These are phyloP conservation scores for Fusarium azukiicola DNA, from an alignment of 2,329 filamentous ascomycete genomes.

Conservation along the genomic window DNA sequence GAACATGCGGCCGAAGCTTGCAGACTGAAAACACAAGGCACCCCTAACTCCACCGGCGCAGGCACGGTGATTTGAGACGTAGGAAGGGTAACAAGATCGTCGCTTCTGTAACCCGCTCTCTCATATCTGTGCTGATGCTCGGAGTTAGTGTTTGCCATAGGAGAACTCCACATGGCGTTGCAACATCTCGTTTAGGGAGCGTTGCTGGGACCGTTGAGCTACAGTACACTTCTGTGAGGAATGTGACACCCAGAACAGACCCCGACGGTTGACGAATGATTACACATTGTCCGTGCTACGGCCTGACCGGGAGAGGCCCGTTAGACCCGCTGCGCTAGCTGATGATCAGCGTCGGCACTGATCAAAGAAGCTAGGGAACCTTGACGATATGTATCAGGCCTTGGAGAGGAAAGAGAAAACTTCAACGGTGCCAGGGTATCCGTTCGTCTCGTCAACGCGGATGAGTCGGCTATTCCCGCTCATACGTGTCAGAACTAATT, in stretches of 20 bases:
- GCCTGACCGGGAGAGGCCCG: neutral
- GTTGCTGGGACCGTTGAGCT: neutral
- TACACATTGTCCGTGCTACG: constrained; percentile 1
- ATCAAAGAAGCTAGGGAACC: constrained; percentile 11
- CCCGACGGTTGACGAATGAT: constrained; percentile 2
- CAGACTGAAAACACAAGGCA: neutral
- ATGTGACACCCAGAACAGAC: neutral
- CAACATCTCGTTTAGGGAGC: too few species aligned
- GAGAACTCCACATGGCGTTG: neutral
- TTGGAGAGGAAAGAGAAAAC: neutral
- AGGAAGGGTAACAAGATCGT: constrained; percentile 1
- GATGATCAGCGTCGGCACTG: constrained; percentile 17
- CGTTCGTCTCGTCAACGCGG: neutral
- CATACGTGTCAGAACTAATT: neutral
- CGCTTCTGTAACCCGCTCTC: constrained; percentile 2
- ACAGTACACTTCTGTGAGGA: neutral
- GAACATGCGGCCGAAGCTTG: neutral
- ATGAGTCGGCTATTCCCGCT: neutral
- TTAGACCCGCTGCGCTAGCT: neutral
- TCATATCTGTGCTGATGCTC: neutral
- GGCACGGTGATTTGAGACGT: neutral
- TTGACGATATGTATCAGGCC: neutral
- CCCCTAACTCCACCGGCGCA: constrained; percentile 1
- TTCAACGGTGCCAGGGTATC: neutral
- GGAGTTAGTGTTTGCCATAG: neutral